phyloP scores from a whole-genome alignment of 2,329 filamentous ascomycete genomes.

The Colletotrichum lupini region DNA sequence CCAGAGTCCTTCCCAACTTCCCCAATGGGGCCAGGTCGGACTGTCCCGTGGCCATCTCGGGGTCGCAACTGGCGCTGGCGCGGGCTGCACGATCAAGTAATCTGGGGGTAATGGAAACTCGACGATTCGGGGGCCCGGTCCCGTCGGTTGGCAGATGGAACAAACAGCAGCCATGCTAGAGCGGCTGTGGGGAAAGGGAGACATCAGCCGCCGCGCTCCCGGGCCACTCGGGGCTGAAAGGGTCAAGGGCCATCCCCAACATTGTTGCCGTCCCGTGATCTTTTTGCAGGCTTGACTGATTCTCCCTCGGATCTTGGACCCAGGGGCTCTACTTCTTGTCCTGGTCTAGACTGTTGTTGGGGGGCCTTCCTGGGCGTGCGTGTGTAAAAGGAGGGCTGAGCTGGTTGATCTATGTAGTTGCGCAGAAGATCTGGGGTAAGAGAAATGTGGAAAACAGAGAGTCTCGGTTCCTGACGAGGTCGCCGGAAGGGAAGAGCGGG shows the following conservation, averaged over 20 bases:
- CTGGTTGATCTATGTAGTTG: background rate
- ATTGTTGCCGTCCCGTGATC: slow-evolving; percentile 31
- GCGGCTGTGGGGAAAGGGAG: slow-evolving; percentile 23
- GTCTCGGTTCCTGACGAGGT: slow-evolving; percentile 16
- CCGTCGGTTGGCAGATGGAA: background rate
- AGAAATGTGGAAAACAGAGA: slow-evolving; percentile 14
- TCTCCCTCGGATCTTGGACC: background rate
- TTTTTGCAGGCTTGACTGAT: slow-evolving; percentile 5
- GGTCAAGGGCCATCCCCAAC: slow-evolving; percentile 32
- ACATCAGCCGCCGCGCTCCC: slow-evolving; percentile 31
- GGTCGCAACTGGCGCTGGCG: background rate
- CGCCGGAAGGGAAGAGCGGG: background rate
- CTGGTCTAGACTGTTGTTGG: background rate
- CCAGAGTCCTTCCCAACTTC: background rate
- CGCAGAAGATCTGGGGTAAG: slow-evolving; percentile 28
- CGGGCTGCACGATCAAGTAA: slow-evolving; percentile 38
- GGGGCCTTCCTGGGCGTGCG: background rate
- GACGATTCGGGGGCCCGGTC: slow-evolving; percentile 3
- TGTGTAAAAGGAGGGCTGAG: background rate
- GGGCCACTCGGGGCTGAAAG: slow-evolving; percentile 27
- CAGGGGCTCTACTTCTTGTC: background rate
- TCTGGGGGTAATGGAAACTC: slow-evolving; percentile 39
- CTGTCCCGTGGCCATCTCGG: slow-evolving; percentile 34
- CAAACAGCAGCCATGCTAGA: background rate
- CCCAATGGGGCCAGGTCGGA: slow-evolving; percentile 32